These are phyloP conservation scores for Globisporangium middletonii DNA, from an alignment of 352 stramenopile genomes.

Conservation along the genomic window DNA sequence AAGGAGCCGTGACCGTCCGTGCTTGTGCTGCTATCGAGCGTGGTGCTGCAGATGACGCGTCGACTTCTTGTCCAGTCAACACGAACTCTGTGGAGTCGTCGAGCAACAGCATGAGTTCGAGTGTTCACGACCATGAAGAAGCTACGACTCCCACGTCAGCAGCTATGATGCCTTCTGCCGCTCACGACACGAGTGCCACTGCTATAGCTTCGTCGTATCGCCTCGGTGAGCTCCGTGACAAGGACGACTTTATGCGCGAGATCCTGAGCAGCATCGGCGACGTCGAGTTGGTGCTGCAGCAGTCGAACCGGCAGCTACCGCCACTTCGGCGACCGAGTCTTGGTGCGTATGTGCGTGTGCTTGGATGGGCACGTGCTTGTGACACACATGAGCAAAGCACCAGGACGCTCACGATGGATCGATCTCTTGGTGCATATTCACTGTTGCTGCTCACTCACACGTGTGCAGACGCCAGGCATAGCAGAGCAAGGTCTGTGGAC, in stretches of 20 bases:
- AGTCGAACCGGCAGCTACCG: constrained; percentile 17
- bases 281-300: constrained; percentile 45
- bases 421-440: not conserved
- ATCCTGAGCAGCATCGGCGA: constrained; percentile 59
- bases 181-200: not conserved
- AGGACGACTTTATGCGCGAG: constrained; percentile 44
- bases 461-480: not conserved
- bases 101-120: too few species aligned
- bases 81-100: too few species aligned
- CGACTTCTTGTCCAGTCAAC: too few species aligned
- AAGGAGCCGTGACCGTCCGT: too few species aligned
- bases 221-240: constrained; percentile 16
- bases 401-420: not conserved
- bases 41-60: too few species aligned
- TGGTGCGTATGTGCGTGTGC: not conserved
- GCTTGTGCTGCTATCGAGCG: too few species aligned
- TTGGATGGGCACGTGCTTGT: not conserved
- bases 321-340: not conserved
- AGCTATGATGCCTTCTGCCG: not conserved
- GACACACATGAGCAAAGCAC: too few species aligned
- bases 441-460: not conserved
- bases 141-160: not conserved
- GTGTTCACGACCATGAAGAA: not conserved
- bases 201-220: not conserved
- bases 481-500: not conserved